Conservation (phyloP, 179 eudicot genomes). For the Carnegiea gigantea region DNA sequence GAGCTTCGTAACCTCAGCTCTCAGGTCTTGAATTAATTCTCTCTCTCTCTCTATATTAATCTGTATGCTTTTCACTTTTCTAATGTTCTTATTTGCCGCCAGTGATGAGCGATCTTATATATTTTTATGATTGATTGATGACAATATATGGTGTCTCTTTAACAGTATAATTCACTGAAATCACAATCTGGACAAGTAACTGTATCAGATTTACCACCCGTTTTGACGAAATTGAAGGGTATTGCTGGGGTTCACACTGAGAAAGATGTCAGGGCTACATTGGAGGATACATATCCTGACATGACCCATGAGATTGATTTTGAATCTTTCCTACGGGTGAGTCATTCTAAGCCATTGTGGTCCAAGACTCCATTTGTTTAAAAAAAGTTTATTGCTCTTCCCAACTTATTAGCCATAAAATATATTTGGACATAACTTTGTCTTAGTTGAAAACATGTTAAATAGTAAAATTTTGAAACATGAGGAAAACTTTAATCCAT, state of each 20-base stretch:
- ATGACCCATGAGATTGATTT: slow-evolving; percentile 63
- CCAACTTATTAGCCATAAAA: no score
- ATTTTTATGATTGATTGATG: slow-evolving; percentile 9
- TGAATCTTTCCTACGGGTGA: slow-evolving; percentile 81
- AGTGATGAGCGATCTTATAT: no score
- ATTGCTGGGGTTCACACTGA: slow-evolving; percentile 50
- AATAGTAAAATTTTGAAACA: no score
- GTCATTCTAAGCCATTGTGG: slow-evolving; percentile 22
- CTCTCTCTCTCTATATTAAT: not conserved
- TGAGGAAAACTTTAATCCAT: no score
- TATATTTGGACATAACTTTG: no score
- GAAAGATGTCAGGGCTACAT: slow-evolving; percentile 55
- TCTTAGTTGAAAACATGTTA: no score
- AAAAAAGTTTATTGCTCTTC: not conserved
- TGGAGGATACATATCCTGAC: slow-evolving; percentile 64
- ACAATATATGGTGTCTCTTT: not conserved
- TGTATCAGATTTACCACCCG: slow-evolving; percentile 66
- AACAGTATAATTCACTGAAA: slow-evolving; percentile 53
- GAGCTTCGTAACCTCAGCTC: slow-evolving; percentile 71
- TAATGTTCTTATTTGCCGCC: no score
- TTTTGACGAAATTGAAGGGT: slow-evolving; percentile 54
- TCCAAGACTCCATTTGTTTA: not conserved
- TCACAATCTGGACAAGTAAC: slow-evolving; percentile 47
- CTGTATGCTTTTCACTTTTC: no score
- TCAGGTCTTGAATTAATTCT: slow-evolving; percentile 35